Percentiles rank a stretch among this genome's conserved stretches.
These are phyloP conservation scores for Tolypocladium capitatum DNA, from an alignment of 2,329 filamentous ascomycete species.

Conservation along the genomic window DNA sequence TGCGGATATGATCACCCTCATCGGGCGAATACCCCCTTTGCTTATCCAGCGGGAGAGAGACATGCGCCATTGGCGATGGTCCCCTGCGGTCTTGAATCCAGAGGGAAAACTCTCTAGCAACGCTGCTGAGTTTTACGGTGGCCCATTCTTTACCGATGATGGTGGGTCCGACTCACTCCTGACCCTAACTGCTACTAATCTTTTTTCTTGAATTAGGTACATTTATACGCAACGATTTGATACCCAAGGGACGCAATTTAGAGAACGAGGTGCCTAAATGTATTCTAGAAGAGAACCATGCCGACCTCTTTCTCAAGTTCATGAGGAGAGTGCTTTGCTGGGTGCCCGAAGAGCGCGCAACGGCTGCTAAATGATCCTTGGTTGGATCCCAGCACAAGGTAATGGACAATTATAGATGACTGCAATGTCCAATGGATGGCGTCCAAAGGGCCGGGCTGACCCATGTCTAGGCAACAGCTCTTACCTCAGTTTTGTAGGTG, in stretches of 20 bases:
- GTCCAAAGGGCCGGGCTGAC: too few relatives aligned
- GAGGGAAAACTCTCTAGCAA: constrained; percentile 6
- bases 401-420: too few relatives aligned
- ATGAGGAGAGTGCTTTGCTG: constrained; percentile 12
- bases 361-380: constrained; percentile 12
- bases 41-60: constrained; percentile 8
- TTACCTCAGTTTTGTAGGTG: too few relatives aligned
- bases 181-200: background rate
- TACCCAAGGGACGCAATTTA: constrained; percentile 4
- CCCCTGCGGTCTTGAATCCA: constrained; percentile 5
- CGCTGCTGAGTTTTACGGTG: constrained; percentile 8
- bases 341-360: constrained; percentile 12
- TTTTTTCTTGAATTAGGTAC: constrained; percentile 1
- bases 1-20: constrained; percentile 11
- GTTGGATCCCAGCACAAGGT: constrained; percentile 2
- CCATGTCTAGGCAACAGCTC: too few relatives aligned
- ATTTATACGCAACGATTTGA: constrained; percentile 6
- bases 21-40: constrained; percentile 9
- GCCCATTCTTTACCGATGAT: constrained; percentile 10
- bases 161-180: constrained; percentile 2
- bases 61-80: constrained; percentile 8
- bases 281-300: constrained; percentile 7
- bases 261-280: constrained; percentile 6
- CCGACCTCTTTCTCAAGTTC: constrained; percentile 8
- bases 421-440: too few relatives aligned